Percentiles rank a stretch among this genome's conserved stretches.
Evolutionary conservation across 1,139 yeast species (phyloP).

Genomic region (Geotrichum cucujoidarum): DNA sequence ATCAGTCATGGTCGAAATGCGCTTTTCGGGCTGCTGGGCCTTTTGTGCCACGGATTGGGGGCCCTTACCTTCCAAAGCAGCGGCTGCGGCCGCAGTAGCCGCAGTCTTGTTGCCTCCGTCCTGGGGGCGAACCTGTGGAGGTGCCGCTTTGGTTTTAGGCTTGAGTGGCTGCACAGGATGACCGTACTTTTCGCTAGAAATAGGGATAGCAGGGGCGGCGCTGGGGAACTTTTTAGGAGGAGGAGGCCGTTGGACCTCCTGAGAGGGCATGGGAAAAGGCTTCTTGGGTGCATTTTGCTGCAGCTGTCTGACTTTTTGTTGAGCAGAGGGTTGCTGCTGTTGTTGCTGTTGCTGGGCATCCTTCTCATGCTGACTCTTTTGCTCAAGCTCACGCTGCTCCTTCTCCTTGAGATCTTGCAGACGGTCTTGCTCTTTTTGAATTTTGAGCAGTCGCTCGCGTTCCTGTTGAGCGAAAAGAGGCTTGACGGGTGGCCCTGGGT

Average conservation of each 20-base stretch:
- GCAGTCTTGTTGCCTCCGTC: constrained; percentile 18
- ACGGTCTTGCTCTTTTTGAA: constrained; percentile 1
- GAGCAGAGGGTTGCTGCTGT: constrained; percentile 26
- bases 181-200: constrained; percentile 10
- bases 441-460: constrained; percentile 12
- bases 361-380: constrained; percentile 12
- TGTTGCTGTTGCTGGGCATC: constrained; percentile 24
- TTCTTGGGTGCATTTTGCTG: constrained; percentile 7
- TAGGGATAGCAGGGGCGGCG: not conserved
- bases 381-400: constrained; percentile 1
- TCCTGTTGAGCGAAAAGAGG: constrained; percentile 14
- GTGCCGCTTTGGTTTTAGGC: constrained; percentile 12
- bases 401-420: constrained; percentile 2
- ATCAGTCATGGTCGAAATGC: constrained; percentile 71
- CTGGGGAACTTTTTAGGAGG: not conserved
- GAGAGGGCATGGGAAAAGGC: constrained; percentile 2
- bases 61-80: constrained; percentile 28
- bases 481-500: constrained; percentile 17
- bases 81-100: constrained; percentile 33
- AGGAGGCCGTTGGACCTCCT: constrained; percentile 2
- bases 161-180: constrained; percentile 23
- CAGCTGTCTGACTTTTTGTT: constrained; percentile 24
- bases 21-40: constrained; percentile 44
- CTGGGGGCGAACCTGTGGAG: not conserved
- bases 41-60: constrained; percentile 18